Conservation (phyloP, 2,329 filamentous ascomycete genomes). For the Pestalotiopsis fici region DNA sequence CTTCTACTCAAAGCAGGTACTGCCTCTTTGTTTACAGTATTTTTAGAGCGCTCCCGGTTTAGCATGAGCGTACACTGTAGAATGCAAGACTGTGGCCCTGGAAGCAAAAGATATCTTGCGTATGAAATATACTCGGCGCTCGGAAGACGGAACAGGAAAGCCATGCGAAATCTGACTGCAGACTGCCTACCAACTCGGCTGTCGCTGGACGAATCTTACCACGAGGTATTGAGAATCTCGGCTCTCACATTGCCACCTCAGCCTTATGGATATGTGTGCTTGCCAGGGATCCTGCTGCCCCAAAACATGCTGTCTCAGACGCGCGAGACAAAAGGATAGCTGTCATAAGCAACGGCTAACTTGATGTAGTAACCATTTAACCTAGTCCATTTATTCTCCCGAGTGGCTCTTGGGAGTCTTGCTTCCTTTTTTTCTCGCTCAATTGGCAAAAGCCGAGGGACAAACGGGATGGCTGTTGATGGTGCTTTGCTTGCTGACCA, state of each 20-base stretch:
- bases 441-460: neutral
- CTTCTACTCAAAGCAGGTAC: neutral
- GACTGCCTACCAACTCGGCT: neutral
- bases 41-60: neutral
- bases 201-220: neutral
- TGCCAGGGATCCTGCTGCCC: neutral
- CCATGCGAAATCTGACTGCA: too few species aligned
- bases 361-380: neutral
- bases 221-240: neutral
- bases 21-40: neutral
- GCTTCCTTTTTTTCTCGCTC: neutral
- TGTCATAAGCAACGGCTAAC: neutral
- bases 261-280: neutral
- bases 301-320: neutral
- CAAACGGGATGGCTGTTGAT: neutral
- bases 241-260: neutral
- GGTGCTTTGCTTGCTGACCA: neutral
- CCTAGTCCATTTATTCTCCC: neutral
- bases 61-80: neutral
- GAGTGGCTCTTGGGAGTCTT: neutral
- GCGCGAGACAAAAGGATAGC: neutral
- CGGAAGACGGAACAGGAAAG: too few species aligned
- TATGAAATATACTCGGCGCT: neutral
- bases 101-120: neutral
- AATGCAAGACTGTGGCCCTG: neutral